Conservation (phyloP, 2,329 filamentous ascomycete genomes). For the Cercospora sojina region DNA sequence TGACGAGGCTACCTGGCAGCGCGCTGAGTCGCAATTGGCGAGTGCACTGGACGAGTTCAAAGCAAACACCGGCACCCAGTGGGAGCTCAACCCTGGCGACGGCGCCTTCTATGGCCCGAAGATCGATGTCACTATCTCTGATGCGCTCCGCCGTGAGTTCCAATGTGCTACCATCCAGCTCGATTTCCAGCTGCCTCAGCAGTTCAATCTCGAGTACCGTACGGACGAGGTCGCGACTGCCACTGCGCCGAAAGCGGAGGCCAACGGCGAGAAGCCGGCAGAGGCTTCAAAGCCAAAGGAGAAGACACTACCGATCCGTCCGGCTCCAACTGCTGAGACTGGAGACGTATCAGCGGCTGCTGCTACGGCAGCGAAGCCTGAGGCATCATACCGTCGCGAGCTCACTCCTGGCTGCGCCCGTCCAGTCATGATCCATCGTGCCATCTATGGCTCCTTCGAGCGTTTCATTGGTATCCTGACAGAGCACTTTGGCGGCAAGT, state of each 20-base stretch:
- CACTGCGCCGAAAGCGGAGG: conserved; percentile 35
- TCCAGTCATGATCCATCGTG: conserved; percentile 84
- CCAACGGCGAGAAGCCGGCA: conserved; percentile 33
- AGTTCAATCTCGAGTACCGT: conserved; percentile 85
- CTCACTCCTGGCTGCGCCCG: conserved; percentile 70
- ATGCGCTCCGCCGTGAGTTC: conserved; percentile 79
- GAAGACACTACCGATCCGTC: conserved; percentile 33
- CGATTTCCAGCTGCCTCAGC: conserved; percentile 80
- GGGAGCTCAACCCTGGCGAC: conserved; percentile 91
- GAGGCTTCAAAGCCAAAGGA: conserved; percentile 42
- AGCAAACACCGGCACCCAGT: conserved; percentile 61
- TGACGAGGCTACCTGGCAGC: conserved; percentile 81
- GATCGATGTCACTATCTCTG: conserved; percentile 93
- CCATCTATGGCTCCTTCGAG: conserved; percentile 71
- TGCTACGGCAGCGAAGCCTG: conserved; percentile 36
- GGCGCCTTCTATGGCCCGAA: conserved; percentile 98
- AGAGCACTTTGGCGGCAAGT: conserved; percentile 83
- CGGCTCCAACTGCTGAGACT: conserved; percentile 34
- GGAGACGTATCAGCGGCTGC: conserved; percentile 21
- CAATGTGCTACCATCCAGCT: conserved; percentile 94
- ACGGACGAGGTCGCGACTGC: conserved; percentile 61
- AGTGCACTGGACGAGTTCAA: conserved; percentile 77
- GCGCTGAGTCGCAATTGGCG: conserved; percentile 77
- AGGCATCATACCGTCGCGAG: conserved; percentile 45
- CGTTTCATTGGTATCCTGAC: conserved; percentile 72